Base-by-base conservation (phyloP, 352 stramenopile genomes). In the Pythium graminicola region DNA sequence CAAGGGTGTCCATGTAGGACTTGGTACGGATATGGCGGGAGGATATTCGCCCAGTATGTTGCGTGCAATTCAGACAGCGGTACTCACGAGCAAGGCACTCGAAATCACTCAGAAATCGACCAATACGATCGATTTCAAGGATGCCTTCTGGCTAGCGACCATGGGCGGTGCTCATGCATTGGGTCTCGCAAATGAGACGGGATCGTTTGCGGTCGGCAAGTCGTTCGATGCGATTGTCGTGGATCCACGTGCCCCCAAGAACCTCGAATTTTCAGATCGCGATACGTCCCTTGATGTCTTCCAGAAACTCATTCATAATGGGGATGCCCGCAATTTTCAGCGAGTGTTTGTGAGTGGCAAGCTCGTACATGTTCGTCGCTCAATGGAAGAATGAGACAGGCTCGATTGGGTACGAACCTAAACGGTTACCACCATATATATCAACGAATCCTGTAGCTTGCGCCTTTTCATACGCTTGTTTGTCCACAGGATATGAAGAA, bases 11-110 rank as follows among this genome's bases (percentile, higher is more conserved):
- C 52, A 60, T 6, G 61, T 88, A 2, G 90, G 86, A 3, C 62
- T 97, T 9, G 90, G 90, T 11, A 97, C 90, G 28, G 89, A 97
- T 47, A 80, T 97, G 27, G 84, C 89, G 3, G 91, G 91, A 13
- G 91, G 91, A 5, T 97, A 97, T 63, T 90, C 80, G 44, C 62
- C 81, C 0, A 95, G 78, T 39, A 97, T 97, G 72, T 65, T 97
- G 22, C 76, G 83, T 42, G 79, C 84, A 11, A 79, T 91, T 14
- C 77, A 94, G 54, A 83, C 75, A 28, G 74, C 82, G 1, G 84
- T 97, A 28, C 50, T 96, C 20, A 82, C 85, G 19, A 75, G 76
- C 48, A 80, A 78, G 27, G 76, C 64, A 20, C 43, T 77, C n/a
- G 76, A 77, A 33, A 81, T 85, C 17, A 35, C 29, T 13, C 29